These are phyloP conservation scores for Ilyonectria destructans DNA, from an alignment of 2,329 filamentous ascomycete species.

Conservation along the genomic window DNA sequence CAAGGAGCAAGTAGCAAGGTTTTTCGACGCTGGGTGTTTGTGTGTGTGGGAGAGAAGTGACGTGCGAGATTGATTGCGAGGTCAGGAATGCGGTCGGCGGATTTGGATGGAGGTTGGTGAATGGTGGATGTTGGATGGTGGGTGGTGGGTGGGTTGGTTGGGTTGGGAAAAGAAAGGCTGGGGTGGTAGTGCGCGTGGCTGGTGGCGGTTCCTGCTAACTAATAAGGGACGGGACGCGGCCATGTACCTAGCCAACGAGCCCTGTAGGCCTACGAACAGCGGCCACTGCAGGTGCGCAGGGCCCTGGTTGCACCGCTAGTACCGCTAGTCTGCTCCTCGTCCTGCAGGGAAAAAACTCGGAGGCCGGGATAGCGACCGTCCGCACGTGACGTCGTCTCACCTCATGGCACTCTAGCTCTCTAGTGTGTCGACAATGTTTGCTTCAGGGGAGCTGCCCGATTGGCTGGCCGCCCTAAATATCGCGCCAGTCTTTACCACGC, in stretches of 20 bases:
- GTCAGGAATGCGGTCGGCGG: constrained; percentile 49
- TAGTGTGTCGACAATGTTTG: constrained; percentile 33
- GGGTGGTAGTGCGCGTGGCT: constrained; percentile 51
- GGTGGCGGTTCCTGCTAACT: constrained; percentile 49
- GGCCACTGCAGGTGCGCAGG: constrained; percentile 26
- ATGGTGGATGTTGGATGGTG: constrained; percentile 35
- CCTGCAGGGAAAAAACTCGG: constrained; percentile 12
- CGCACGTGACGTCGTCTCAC: constrained; percentile 41
- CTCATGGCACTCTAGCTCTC: constrained; percentile 9
- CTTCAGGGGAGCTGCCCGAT: constrained; percentile 39
- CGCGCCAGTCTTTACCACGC: constrained; percentile 42
- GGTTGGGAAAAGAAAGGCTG: constrained; percentile 52
- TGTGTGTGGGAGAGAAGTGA: constrained; percentile 40
- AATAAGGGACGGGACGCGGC: constrained; percentile 40
- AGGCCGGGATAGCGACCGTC: neutral
- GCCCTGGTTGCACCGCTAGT: constrained; percentile 19
- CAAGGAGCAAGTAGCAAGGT: neutral
- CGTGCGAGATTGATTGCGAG: constrained; percentile 49
- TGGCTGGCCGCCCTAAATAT: constrained; percentile 34
- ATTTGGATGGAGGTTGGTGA: constrained; percentile 37
- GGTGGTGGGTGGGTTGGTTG: constrained; percentile 34
- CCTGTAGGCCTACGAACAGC: constrained; percentile 17
- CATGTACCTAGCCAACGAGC: neutral
- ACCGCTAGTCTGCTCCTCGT: neutral
- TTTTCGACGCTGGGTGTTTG: constrained; percentile 25